Percentiles rank a stretch among this genome's conserved stretches.
phyloP scores from a whole-genome alignment of 192 early-diverging fungal species.

The Chytriomyces confervae region DNA sequence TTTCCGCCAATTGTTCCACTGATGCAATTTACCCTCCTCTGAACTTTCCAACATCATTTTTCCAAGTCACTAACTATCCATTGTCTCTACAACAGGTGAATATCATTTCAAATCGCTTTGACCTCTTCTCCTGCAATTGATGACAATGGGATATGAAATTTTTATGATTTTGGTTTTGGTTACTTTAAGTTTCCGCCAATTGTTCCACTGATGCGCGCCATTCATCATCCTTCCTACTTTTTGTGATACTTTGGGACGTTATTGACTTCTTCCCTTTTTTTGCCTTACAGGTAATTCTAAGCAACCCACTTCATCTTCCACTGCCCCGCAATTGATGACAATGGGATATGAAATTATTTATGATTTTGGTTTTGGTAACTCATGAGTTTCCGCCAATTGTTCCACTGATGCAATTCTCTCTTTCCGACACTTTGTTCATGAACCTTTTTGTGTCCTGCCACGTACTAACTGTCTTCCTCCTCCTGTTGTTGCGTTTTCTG shows the following conservation, averaged over 20 bases:
- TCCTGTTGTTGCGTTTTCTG: too few relatives aligned
- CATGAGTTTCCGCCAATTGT: slow-evolving; percentile 18
- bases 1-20: slow-evolving; percentile 30
- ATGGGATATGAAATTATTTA: background rate
- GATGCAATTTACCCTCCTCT: background rate
- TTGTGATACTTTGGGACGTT: too few relatives aligned
- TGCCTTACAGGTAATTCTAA: too few relatives aligned
- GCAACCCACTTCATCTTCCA: too few relatives aligned
- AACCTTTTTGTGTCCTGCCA: too few relatives aligned
- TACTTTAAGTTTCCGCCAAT: slow-evolving; percentile 19
- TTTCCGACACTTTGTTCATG: background rate
- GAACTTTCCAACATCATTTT: too few relatives aligned
- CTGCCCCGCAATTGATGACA: background rate
- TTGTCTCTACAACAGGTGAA: too few relatives aligned
- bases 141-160: background rate
- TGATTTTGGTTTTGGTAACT: slow-evolving; percentile 15
- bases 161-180: slow-evolving; percentile 12
- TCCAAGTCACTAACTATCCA: too few relatives aligned
- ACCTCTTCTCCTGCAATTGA: background rate
- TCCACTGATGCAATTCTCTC: slow-evolving; percentile 4
- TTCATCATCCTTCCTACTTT: background rate
- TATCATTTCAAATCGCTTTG: too few relatives aligned
- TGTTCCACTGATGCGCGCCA: slow-evolving; percentile 16
- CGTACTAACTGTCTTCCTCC: too few relatives aligned
- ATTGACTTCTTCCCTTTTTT: too few relatives aligned